A percentile compares a stretch with the other conserved stretches of the same genome.
phyloP scores from a whole-genome alignment of 768 basidiomycete genomes.

The Brasilioporus rufonigricans region DNA sequence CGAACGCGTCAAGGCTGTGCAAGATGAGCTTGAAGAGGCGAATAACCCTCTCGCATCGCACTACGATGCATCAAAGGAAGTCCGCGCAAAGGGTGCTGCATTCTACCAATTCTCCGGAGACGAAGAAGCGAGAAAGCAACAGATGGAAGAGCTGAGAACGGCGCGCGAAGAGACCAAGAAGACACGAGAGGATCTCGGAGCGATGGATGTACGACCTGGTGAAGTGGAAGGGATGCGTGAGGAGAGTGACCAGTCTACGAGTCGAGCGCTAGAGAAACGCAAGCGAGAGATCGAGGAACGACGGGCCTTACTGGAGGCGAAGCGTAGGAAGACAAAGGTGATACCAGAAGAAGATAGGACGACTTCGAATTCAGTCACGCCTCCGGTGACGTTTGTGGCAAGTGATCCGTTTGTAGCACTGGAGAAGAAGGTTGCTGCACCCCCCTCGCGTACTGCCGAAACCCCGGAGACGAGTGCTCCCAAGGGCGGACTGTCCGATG shows the following conservation, averaged over 20 bases:
- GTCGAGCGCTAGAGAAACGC: slow-evolving; percentile 62
- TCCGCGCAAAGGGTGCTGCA: slow-evolving; percentile 85
- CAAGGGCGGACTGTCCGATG: slow-evolving; percentile 24
- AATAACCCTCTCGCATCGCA: slow-evolving; percentile 72
- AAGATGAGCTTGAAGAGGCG: slow-evolving; percentile 61
- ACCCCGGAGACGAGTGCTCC: slow-evolving; percentile 26
- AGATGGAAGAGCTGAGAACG: slow-evolving; percentile 80
- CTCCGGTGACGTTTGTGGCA: slow-evolving; percentile 12
- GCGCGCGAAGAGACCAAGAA: slow-evolving; percentile 71
- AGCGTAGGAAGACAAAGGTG: slow-evolving; percentile 52
- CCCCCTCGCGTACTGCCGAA: slow-evolving; percentile 21
- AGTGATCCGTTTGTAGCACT: slow-evolving; percentile 52
- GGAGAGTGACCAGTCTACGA: slow-evolving; percentile 34
- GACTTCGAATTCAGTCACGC: background rate
- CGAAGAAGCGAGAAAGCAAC: slow-evolving; percentile 68
- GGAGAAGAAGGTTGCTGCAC: slow-evolving; percentile 35
- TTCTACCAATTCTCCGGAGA: slow-evolving; percentile 91
- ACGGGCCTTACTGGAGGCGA: slow-evolving; percentile 56
- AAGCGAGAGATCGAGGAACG: slow-evolving; percentile 74
- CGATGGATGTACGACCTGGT: slow-evolving; percentile 60
- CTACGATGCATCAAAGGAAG: slow-evolving; percentile 81
- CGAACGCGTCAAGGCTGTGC: slow-evolving; percentile 75
- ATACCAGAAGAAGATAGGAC: slow-evolving; percentile 7
- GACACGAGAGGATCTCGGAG: slow-evolving; percentile 57
- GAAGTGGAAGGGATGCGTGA: slow-evolving; percentile 75